These are phyloP conservation scores for Cornus suecica DNA, from an alignment of 148 eudicot species.

Conservation along the genomic window DNA sequence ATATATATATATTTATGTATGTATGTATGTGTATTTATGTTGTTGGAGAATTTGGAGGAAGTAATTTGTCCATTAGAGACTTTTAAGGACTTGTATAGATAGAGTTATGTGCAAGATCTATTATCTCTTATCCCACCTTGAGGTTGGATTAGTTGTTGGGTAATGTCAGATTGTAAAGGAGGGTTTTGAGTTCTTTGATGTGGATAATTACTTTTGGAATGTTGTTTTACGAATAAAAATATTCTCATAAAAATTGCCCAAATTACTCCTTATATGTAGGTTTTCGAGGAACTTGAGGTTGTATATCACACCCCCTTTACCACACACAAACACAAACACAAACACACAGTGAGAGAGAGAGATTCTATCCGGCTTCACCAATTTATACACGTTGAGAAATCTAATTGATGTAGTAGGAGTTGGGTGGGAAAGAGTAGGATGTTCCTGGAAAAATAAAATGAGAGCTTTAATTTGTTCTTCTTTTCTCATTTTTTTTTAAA, in stretches of 20 bases:
- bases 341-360: no score
- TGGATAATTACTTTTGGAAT: not conserved
- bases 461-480: not conserved
- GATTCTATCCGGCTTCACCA: not conserved
- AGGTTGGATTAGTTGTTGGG: not conserved
- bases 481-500: no score
- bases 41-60: not conserved
- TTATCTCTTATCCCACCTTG: not conserved
- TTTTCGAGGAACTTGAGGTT: not conserved
- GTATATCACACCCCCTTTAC: not conserved
- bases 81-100: no score
- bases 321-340: no score
- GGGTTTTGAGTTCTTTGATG: no score
- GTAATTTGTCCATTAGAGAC: no score
- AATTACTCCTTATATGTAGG: not conserved
- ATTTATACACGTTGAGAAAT: not conserved
- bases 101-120: not conserved
- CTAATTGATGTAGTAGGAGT: not conserved
- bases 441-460: no score
- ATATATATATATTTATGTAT: no score
- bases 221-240: not conserved
- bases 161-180: not conserved
- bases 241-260: not conserved
- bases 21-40: no score
- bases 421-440: not conserved